A percentile compares a stretch with the other conserved stretches of the same genome.
phyloP scores from a whole-genome alignment of 176 grass and related monocot species.

The Miscanthus lutarioriparius region DNA sequence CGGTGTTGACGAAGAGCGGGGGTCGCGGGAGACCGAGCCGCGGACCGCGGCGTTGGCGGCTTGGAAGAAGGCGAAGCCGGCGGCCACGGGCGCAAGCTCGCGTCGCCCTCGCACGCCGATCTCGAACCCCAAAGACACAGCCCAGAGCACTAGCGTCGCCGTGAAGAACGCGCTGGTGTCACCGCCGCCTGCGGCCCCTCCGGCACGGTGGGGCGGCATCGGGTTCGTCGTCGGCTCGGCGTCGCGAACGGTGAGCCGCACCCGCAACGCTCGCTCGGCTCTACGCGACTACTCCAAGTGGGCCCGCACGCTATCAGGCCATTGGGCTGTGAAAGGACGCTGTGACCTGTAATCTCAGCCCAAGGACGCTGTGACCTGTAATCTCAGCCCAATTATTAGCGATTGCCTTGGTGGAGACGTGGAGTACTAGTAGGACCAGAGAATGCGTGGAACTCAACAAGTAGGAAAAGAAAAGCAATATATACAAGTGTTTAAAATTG shows the following conservation, averaged over 20 bases:
- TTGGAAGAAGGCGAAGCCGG: constrained; percentile 89
- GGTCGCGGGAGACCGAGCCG: constrained; percentile 61
- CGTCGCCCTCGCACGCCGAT: constrained; percentile 55
- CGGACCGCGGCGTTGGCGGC: constrained; percentile 69
- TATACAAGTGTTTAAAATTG: too few species aligned
- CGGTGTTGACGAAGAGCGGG: constrained; percentile 89
- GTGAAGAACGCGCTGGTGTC: constrained; percentile 65
- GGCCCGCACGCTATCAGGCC: constrained; percentile 24
- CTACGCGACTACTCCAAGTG: background rate
- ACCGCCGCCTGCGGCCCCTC: constrained; percentile 19
- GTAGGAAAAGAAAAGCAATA: too few species aligned
- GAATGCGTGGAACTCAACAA: too few species aligned
- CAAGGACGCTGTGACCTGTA: background rate
- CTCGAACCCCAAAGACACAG: constrained; percentile 68
- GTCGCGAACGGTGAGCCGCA: constrained; percentile 42
- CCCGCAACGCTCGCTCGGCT: background rate
- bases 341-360: background rate
- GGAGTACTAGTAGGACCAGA: too few species aligned
- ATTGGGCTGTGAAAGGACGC: background rate
- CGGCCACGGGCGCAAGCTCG: constrained; percentile 60
- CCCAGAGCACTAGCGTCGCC: constrained; percentile 81
- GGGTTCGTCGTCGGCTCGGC: constrained; percentile 32
- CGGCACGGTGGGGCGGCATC: constrained; percentile 53
- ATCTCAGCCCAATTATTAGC: background rate
- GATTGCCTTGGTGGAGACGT: too few species aligned